Evolutionary conservation across 2,329 filamentous ascomycete species (phyloP).

Genomic region (Zasmidium citrigriseum): DNA sequence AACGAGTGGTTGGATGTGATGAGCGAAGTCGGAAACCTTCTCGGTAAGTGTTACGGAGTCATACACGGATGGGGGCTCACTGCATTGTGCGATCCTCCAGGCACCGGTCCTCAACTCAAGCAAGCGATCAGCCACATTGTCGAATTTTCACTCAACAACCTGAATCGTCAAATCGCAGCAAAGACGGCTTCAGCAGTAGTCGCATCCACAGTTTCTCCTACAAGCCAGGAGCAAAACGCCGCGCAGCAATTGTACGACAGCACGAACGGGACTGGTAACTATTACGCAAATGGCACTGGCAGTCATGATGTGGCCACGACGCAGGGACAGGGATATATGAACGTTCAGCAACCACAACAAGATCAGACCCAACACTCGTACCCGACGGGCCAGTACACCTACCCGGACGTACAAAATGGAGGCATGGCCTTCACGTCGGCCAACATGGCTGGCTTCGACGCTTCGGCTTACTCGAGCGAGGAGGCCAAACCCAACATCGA

Average conservation of each 20-base stretch:
- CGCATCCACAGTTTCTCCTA: conserved; percentile 35
- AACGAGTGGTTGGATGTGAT: conserved; percentile 68
- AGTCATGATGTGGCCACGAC: conserved; percentile 8
- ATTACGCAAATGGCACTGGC: conserved; percentile 15
- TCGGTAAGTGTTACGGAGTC: conserved; percentile 57
- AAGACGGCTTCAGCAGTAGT: conserved; percentile 44
- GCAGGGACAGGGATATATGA: conserved; percentile 22
- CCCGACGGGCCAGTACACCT: conserved; percentile 15
- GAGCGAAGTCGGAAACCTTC: conserved; percentile 63
- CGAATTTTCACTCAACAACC: conserved; percentile 48
- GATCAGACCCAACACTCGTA: conserved; percentile 19
- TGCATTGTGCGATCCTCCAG: conserved; percentile 13
- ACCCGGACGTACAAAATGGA: conserved; percentile 13
- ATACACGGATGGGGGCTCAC: not conserved
- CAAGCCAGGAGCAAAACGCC: conserved; percentile 1
- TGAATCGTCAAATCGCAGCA: conserved; percentile 47
- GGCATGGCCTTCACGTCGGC: conserved; percentile 14
- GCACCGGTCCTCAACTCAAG: conserved; percentile 49
- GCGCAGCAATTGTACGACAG: conserved; percentile 14
- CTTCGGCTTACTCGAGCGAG: conserved; percentile 15
- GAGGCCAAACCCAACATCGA: conserved; percentile 27
- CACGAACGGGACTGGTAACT: conserved; percentile 13
- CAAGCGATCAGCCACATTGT: conserved; percentile 52
- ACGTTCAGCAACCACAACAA: conserved; percentile 15
- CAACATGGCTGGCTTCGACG: conserved; percentile 15